Evolutionary conservation across 1,284 basidiomycete genomes (phyloP).

Genomic region (Malassezia obtusa): DNA sequence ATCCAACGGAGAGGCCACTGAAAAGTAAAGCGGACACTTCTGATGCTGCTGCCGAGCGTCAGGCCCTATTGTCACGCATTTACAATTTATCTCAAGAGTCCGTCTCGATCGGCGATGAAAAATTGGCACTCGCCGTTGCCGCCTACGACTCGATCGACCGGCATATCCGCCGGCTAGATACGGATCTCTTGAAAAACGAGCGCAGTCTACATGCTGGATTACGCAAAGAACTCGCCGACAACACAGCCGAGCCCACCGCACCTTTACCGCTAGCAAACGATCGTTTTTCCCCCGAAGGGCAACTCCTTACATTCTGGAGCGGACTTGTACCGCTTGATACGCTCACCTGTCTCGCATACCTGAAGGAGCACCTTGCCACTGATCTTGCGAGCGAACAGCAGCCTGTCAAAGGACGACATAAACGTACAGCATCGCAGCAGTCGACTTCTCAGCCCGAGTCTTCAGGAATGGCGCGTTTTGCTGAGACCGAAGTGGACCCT

Average conservation of each 20-base stretch:
- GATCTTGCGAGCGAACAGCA: not conserved
- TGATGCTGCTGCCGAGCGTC: not conserved
- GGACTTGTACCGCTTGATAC: conserved; percentile 14
- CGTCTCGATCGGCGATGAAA: conserved; percentile 48
- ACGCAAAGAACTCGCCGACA: conserved; percentile 2
- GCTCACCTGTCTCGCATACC: conserved; percentile 12
- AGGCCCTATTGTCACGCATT: not conserved
- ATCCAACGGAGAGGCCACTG: too few species aligned
- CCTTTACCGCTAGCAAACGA: conserved; percentile 2
- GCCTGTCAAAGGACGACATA: not conserved
- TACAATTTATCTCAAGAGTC: not conserved
- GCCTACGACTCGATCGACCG: conserved; percentile 53
- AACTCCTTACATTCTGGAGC: conserved; percentile 15
- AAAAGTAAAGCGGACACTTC: not conserved
- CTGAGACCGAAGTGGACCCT: conserved; percentile 42
- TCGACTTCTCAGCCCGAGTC: conserved; percentile 24
- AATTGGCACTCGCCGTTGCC: conserved; percentile 51
- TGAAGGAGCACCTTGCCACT: conserved; percentile 4
- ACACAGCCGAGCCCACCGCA: not conserved
- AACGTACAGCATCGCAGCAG: conserved; percentile 26
- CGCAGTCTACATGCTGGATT: conserved; percentile 32
- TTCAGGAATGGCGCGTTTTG: conserved; percentile 1
- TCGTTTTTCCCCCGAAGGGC: conserved; percentile 10
- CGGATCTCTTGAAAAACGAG: conserved; percentile 44
- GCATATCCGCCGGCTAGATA: conserved; percentile 53